phyloP scores from a whole-genome alignment of 1,139 yeast species.

The Debaryomyces nepalensis region DNA sequence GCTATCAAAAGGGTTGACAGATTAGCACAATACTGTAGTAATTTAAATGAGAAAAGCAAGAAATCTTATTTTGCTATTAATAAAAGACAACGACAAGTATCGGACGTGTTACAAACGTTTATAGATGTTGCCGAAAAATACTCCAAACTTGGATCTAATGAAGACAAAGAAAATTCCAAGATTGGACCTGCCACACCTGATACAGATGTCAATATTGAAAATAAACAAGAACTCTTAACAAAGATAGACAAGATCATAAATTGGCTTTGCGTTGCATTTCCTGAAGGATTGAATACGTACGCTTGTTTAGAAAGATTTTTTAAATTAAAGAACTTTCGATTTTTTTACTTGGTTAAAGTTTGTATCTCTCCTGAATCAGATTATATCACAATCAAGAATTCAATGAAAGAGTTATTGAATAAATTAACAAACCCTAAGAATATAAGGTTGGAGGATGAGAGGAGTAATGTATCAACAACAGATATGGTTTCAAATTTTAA shows the following conservation, averaged over 20 bases:
- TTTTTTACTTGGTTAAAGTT: conserved; percentile 56
- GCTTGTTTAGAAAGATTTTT: conserved; percentile 56
- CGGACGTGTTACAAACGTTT: conserved; percentile 44
- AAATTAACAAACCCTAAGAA: conserved; percentile 58
- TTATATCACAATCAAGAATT: conserved; percentile 59
- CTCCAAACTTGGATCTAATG: conserved; percentile 32
- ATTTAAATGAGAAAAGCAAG: conserved; percentile 60
- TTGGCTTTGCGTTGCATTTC: conserved; percentile 67
- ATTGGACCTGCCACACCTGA: conserved; percentile 26
- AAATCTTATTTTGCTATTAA: conserved; percentile 71
- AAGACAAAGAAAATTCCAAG: conserved; percentile 39
- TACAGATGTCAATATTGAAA: conserved; percentile 10
- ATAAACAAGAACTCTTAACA: conserved; percentile 24
- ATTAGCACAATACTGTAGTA: conserved; percentile 51
- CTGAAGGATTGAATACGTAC: conserved; percentile 53
- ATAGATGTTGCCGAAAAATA: conserved; percentile 39
- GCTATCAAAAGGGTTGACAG: conserved; percentile 54
- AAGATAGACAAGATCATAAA: conserved; percentile 61
- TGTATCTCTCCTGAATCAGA: conserved; percentile 64
- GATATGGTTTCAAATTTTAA: conserved; percentile 59
- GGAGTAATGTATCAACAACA: conserved; percentile 43
- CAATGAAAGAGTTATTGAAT: conserved; percentile 63
- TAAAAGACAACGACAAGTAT: conserved; percentile 66
- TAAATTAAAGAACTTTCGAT: conserved; percentile 59
- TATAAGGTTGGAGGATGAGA: conserved; percentile 44